These are phyloP conservation scores for Colletotrichum lindemuthianum DNA, from an alignment of 2,329 filamentous ascomycete species.

Conservation along the genomic window DNA sequence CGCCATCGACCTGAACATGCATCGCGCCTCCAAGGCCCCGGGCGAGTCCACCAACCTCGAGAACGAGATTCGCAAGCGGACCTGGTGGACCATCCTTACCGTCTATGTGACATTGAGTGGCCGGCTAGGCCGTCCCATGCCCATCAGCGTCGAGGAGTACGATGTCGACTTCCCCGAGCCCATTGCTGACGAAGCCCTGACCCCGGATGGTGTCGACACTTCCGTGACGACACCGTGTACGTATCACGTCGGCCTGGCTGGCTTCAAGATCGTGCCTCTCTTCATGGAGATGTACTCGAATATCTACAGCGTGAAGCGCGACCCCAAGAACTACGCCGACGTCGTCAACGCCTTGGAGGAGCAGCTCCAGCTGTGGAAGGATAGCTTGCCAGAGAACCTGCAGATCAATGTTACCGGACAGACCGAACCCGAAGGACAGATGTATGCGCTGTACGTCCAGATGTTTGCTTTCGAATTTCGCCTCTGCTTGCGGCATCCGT, in stretches of 20 bases:
- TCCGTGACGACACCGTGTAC: slow-evolving; percentile 68
- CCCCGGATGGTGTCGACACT: slow-evolving; percentile 70
- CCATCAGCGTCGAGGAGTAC: slow-evolving; percentile 77
- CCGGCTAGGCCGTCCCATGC: slow-evolving; percentile 81
- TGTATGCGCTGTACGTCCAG: slow-evolving; percentile 65
- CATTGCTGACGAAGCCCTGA: slow-evolving; percentile 76
- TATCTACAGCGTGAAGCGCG: slow-evolving; percentile 76
- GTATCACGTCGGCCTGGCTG: slow-evolving; percentile 73
- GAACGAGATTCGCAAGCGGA: slow-evolving; percentile 79
- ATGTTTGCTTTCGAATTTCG: slow-evolving; percentile 66
- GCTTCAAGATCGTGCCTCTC: slow-evolving; percentile 72
- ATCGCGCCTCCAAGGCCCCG: slow-evolving; percentile 70
- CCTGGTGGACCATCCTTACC: slow-evolving; percentile 78
- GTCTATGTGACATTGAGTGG: slow-evolving; percentile 77
- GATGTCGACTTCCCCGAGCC: slow-evolving; percentile 81
- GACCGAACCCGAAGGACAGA: slow-evolving; percentile 51
- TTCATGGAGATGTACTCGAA: slow-evolving; percentile 79
- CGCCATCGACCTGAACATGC: slow-evolving; percentile 79
- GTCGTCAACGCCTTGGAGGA: slow-evolving; percentile 73
- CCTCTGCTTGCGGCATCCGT: slow-evolving; percentile 70
- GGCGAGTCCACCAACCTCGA: slow-evolving; percentile 65
- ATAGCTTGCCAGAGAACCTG: slow-evolving; percentile 71
- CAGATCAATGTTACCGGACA: slow-evolving; percentile 50
- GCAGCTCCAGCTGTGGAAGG: slow-evolving; percentile 70
- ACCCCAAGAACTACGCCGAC: slow-evolving; percentile 70